Percentiles rank a stretch among this genome's conserved stretches.
Conservation (phyloP, 2,329 filamentous ascomycete species). For the Beauveria australis region DNA sequence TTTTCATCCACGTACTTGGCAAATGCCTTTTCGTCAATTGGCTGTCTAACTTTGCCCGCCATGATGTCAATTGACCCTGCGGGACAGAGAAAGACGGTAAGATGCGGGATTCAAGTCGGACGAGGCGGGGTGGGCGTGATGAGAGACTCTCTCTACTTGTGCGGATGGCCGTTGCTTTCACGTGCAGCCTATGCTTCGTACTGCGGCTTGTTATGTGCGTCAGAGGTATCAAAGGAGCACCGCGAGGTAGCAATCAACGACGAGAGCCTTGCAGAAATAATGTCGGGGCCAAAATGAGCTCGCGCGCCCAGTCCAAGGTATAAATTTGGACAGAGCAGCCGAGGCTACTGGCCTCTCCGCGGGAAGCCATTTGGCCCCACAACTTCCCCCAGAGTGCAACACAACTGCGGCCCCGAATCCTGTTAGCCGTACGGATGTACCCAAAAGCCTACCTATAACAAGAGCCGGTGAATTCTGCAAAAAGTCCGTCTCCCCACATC, state of each 20-base stretch:
- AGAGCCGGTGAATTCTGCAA: conserved; percentile 1
- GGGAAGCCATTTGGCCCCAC: not conserved
- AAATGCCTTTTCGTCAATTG: conserved; percentile 73
- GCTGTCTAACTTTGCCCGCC: conserved; percentile 85
- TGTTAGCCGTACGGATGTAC: too few relatives aligned
- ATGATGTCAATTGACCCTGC: conserved; percentile 33
- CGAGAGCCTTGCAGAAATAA: not conserved
- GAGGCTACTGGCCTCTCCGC: not conserved
- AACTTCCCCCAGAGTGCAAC: not conserved
- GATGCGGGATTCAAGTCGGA: not conserved
- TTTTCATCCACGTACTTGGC: conserved; percentile 68
- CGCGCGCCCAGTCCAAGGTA: not conserved
- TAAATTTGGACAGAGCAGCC: not conserved
- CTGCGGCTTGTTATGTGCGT: too few relatives aligned
- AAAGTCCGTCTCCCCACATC: not conserved
- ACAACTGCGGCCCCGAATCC: too few relatives aligned
- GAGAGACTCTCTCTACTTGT: not conserved
- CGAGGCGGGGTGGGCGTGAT: not conserved
- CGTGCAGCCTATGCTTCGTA: not conserved
- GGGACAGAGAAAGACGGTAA: not conserved
- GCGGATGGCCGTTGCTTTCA: not conserved
- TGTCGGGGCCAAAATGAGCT: not conserved
- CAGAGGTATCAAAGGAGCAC: not conserved
- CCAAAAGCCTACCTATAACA: not conserved
- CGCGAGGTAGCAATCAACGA: not conserved